These are phyloP conservation scores for Ophiocordyceps camponoti-floridani DNA, from an alignment of 2,329 filamentous ascomycete genomes.

Conservation along the genomic window DNA sequence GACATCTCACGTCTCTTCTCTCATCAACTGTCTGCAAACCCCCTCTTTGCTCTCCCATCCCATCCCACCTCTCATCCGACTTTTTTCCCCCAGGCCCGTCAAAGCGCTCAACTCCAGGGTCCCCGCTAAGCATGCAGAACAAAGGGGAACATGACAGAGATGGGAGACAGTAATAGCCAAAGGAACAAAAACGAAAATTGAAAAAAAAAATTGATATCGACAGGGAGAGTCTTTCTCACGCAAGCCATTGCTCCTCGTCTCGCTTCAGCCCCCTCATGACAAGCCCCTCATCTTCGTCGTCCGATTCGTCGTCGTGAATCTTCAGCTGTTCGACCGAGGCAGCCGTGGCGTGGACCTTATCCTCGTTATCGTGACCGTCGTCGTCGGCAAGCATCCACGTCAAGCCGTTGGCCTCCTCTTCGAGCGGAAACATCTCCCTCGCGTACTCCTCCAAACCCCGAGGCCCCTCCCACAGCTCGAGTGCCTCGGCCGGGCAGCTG, in stretches of 20 bases:
- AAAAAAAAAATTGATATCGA: background rate
- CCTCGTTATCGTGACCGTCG: conserved; percentile 21
- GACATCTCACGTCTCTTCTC: background rate
- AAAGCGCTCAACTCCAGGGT: background rate
- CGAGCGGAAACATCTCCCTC: conserved; percentile 79
- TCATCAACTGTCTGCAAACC: background rate
- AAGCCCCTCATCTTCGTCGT: conserved; percentile 39
- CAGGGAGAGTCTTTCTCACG: conserved; percentile 13
- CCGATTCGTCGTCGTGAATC: conserved; percentile 24
- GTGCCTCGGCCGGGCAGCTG: conserved; percentile 54
- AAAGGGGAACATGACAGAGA: too few species aligned
- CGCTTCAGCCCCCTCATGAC: conserved; percentile 38
- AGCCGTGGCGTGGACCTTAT: conserved; percentile 15
- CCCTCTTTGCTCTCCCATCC: background rate
- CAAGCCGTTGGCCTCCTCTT: conserved; percentile 84
- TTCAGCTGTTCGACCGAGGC: conserved; percentile 19
- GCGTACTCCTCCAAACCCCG: conserved; percentile 88
- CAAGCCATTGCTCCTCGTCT: conserved; percentile 42
- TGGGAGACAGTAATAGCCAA: too few species aligned
- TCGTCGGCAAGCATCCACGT: conserved; percentile 68
- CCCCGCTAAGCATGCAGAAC: conserved; percentile 1
- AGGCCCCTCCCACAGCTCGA: conserved; percentile 80
- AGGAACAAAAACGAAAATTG: background rate
- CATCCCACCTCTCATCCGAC: background rate
- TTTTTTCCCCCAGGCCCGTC: background rate